These are phyloP conservation scores for Pythium phragmitis DNA, from an alignment of 352 stramenopile species.

Conservation along the genomic window DNA sequence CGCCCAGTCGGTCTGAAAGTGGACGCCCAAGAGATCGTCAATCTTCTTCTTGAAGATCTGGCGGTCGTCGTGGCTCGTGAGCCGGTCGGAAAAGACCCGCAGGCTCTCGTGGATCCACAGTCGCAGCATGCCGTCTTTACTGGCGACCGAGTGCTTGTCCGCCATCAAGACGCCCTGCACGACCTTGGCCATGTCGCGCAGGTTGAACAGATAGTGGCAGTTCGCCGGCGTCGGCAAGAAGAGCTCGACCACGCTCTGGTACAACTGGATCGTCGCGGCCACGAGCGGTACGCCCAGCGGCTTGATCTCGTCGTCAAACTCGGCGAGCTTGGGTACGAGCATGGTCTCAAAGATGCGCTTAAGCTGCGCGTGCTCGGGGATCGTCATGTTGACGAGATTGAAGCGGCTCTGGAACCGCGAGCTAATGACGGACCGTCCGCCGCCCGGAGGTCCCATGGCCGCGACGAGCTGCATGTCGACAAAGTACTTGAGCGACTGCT, in stretches of 20 bases:
- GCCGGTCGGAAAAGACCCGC: slow-evolving; percentile 89
- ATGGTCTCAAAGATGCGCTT: slow-evolving; percentile 90
- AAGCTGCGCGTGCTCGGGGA: slow-evolving; percentile 78
- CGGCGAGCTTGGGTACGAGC: slow-evolving; percentile 77
- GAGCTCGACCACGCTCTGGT: slow-evolving; percentile 78
- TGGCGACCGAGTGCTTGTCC: slow-evolving; percentile 73
- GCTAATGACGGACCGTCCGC: slow-evolving; percentile 87
- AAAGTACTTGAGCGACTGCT: slow-evolving; percentile 91
- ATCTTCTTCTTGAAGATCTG: slow-evolving; percentile 88
- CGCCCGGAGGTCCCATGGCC: slow-evolving; percentile 85
- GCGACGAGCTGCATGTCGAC: slow-evolving; percentile 90
- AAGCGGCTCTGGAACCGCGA: slow-evolving; percentile 91
- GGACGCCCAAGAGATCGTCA: slow-evolving; percentile 68
- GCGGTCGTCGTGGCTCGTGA: slow-evolving; percentile 88
- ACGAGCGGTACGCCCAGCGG: slow-evolving; percentile 69
- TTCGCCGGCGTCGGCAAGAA: slow-evolving; percentile 90
- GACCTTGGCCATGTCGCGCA: slow-evolving; percentile 89
- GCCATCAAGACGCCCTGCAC: slow-evolving; percentile 80
- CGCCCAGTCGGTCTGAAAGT: slow-evolving; percentile 81
- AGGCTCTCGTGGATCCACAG: slow-evolving; percentile 91
- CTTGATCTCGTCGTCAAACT: slow-evolving; percentile 91
- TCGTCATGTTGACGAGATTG: slow-evolving; percentile 90
- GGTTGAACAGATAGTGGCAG: slow-evolving; percentile 89
- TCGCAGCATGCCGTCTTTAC: slow-evolving; percentile 66
- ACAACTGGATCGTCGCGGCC: slow-evolving; percentile 82